A percentile compares a stretch with the other conserved stretches of the same genome.
Evolutionary conservation across 2,329 filamentous ascomycete genomes (phyloP).

Genomic region (Aspergillus bombycis): DNA sequence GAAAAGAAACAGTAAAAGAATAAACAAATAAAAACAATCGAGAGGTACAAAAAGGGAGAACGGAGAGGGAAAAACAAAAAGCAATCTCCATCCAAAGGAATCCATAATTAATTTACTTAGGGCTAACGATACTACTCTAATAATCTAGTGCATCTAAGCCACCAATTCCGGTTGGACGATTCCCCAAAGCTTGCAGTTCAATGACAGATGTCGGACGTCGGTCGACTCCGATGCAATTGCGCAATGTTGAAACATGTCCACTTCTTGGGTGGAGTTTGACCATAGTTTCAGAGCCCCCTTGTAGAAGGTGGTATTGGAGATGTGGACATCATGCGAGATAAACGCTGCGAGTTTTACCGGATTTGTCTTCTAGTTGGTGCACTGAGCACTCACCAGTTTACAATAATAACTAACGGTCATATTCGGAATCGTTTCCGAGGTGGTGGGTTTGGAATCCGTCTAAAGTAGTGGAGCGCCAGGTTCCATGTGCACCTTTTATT

Average conservation of each 20-base stretch:
- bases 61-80: background rate
- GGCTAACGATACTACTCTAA: background rate
- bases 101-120: slow-evolving; percentile 3
- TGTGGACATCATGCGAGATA: background rate
- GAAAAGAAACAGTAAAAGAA: background rate
- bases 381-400: background rate
- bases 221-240: slow-evolving; percentile 6
- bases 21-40: background rate
- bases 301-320: background rate
- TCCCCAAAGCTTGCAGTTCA: slow-evolving; percentile 12
- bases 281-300: background rate
- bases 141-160: slow-evolving; percentile 12
- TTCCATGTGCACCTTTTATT: background rate
- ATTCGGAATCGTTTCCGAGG: background rate
- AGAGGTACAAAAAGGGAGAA: background rate
- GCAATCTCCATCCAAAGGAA: slow-evolving; percentile 1
- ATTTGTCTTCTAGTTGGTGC: background rate
- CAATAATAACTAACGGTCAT: background rate
- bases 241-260: slow-evolving; percentile 3
- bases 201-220: slow-evolving; percentile 5
- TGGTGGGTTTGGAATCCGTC: background rate
- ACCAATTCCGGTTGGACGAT: slow-evolving; percentile 21
- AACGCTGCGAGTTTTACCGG: background rate
- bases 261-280: background rate
- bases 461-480: background rate